Evolutionary conservation across 257 asterid genomes (phyloP), one percentile per base, ranked within the genome.

Genomic region (Salvia miltiorrhiza): DNA sequence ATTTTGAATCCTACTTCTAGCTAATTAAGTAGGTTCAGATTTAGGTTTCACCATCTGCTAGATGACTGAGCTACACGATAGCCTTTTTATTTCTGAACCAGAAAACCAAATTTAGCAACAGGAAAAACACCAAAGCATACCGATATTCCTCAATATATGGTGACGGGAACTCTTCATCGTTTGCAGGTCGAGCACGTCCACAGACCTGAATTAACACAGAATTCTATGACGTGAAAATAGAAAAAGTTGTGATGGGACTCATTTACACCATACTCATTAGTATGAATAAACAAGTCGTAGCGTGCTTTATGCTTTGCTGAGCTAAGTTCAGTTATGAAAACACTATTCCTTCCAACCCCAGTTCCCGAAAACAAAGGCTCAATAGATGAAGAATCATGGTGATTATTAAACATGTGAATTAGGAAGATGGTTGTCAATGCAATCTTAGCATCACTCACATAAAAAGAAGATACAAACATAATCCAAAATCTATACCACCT

Each of bases 111-210:
- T 47, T 60, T 19, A 68, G 50, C 47, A 64, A 63, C 66, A 63
- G 40, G 21, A 45, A n/a, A 68, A 67, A 63, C 65, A 52, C 14
- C 65, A 40, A 54, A 43, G 40, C 78, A 12, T 80, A 93, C 98
- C 96, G 80, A 74, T 85, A 93, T 53, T 93, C 99, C 81, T 93
- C 99, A 53, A 90, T 72, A 67, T 85, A 93, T 16, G 95, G 74
- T 5, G 97, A 90, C 33, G 99, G 85, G 79, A 93, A 96, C 81
- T 90, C 99, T 69, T 93, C 96, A 79, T 93, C 94, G 63, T 71
- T 83, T 75, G 97, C 97, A 16, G 96, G 94, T 72, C 95, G 83
- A 72, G 82, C 83, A 55, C 75, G 75, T 82, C 67, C 78, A 77
- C 96, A 90, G 43, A 78, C 89, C 99, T 90, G 83, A 73, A 78